Evolutionary conservation across 305 asterid genomes (phyloP), one percentile per base, ranked within the genome.

Genomic region (Solanum chacoense): DNA sequence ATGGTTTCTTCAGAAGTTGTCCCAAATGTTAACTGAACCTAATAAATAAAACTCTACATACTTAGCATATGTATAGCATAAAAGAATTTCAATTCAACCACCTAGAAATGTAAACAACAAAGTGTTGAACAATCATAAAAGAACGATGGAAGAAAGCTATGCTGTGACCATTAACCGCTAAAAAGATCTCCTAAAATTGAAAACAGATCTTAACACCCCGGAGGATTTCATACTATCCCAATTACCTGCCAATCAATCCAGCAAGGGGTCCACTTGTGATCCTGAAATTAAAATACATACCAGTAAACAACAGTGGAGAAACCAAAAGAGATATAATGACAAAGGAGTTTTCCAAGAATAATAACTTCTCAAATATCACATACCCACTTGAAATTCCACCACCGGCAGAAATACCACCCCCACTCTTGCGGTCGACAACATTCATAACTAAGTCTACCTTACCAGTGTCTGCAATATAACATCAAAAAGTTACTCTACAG

Each of bases 341-440:
- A 86, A 28, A 50, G 83, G n/a, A 8, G 31, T 1, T 24, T 84
- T 26, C 32, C 35, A 67, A 63, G 24, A 83, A 85, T 78, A 74
- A 35, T 40, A 72, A 88, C 65, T 59, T 28, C 79, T 50, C 72
- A 32, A 28, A 88, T 69, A 84, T 89, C 71, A 95, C 98, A 45
- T 93, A 96, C 99, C 99, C 98, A 87, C 98, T 96, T 83, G 99
- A 97, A 93, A 97, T 92, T 93, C 98, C 99, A 89, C 98, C 99
- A 91, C 99, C 99, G 84, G 98, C 99, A 89, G 98, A 96, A 76
- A 97, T 90, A 40, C 99, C 99, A 87, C 95, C 97, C 85, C 95
- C 95, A 18, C 95, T 94, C 93, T 97, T 95, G 88, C 98, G 98
- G 94, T 97, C 98, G 77, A 97, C 98, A 90, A 96, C 91, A 87